These are phyloP conservation scores for Dioscorea alata DNA, from an alignment of 106 monocot genomes.

Conservation along the genomic window DNA sequence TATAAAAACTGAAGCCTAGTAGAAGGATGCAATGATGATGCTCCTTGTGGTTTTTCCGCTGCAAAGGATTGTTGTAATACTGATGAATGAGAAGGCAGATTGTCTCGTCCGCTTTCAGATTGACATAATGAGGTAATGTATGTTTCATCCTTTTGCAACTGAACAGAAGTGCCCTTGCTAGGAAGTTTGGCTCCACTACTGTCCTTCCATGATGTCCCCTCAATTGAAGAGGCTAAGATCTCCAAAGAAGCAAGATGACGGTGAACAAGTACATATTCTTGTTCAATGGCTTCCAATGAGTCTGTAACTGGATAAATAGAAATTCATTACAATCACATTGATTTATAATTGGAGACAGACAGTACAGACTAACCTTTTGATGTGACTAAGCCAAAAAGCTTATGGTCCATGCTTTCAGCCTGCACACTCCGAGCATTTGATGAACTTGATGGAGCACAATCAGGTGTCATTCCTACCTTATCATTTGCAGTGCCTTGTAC, in stretches of 20 bases:
- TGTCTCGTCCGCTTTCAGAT: constrained; percentile 1
- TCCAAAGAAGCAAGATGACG: constrained; percentile 18
- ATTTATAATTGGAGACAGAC: background rate
- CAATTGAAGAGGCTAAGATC: constrained; percentile 12
- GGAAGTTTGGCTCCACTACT: constrained; percentile 6
- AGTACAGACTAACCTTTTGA: constrained; percentile 8
- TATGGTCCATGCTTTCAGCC: background rate
- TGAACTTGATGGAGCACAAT: constrained; percentile 1
- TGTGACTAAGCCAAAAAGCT: constrained; percentile 1
- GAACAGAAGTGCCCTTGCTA: background rate
- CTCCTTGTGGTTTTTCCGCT: constrained; percentile 1
- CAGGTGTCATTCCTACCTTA: background rate
- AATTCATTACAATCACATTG: constrained; percentile 5
- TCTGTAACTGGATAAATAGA: constrained; percentile 20
- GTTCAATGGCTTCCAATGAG: constrained; percentile 33
- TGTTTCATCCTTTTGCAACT: no score
- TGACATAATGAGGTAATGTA: no score
- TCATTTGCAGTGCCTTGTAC: background rate
- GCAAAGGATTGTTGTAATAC: constrained; percentile 3
- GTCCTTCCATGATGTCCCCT: constrained; percentile 19
- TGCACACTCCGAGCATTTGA: constrained; percentile 1
- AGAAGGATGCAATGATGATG: constrained; percentile 11
- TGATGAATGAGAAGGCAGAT: constrained; percentile 4
- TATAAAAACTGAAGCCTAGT: constrained; percentile 21
- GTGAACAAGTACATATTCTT: constrained; percentile 35